Base-by-base conservation (phyloP, 2,329 filamentous ascomycete genomes). In the Cladosporium sp. region DNA sequence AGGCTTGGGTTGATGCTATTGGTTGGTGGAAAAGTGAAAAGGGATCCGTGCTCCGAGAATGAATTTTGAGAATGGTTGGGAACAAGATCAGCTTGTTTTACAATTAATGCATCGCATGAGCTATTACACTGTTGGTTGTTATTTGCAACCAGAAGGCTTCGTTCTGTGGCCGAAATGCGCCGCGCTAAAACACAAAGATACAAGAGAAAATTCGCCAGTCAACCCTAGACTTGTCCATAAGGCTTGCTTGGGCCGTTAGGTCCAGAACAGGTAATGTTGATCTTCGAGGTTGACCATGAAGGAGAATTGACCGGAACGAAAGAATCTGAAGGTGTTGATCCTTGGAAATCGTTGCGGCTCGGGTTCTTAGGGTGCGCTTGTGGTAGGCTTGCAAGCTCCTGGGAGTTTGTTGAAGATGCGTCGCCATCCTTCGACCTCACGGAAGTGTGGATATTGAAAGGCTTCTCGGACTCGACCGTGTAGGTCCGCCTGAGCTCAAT, bases 381-480 rank as follows among this genome's bases (percentile, higher is more conserved):
- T 20, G 52, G 52, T 2, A 47, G 17, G 13, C 32, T 32, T 20
- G 20, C 39, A 3, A 47, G 40, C 10, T 37, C 32, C 20, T 45
- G 17, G 5, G 40, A 36, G 39, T 19, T 47, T 25, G 40, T 44
- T 6, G 52, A 47, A 24, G 28, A 28, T 4, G 52, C 25, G 25
- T 55, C 52, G 3, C n/a, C 28, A 1, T 45, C 52, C 34, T 47
- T 45, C 6, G 37, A 28, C 17, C 28, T 19, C 17, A 44, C 28
- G 2, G 48, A 51, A 25, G 20, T 13, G 12, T 4, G 36, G 13
- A 19, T 22, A n/a, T 55, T 45, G 20, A 47, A 37, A 0, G 52
- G 40, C 20, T 55, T 55, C 9, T 55, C 52, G 8, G 52, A 47
- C 15, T 36, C 40, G n/a, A 55, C 34, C n/a, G 52, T 55, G 34